Percentiles rank a stretch among this genome's conserved stretches.
phyloP scores from a whole-genome alignment of 305 asterid genomes.

The Fraxinus albicans region DNA sequence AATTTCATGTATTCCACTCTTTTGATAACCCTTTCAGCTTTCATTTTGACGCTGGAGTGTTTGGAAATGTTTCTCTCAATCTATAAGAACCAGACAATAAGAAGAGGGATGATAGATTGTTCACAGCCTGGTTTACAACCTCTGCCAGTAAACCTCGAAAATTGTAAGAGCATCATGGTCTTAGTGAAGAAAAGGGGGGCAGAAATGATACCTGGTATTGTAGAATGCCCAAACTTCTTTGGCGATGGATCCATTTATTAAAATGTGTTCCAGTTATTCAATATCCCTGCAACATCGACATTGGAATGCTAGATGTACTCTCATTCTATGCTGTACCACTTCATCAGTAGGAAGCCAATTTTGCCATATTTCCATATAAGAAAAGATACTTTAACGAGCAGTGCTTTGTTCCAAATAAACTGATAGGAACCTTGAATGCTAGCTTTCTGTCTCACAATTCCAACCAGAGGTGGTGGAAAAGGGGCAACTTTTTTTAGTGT shows the following conservation, averaged over 20 bases:
- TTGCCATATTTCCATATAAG: neutral
- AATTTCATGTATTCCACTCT: neutral
- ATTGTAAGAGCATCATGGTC: neutral
- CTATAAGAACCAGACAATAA: neutral
- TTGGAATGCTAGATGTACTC: neutral
- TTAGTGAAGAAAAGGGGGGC: neutral
- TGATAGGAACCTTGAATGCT: neutral
- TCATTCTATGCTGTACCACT: neutral
- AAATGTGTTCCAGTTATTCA: neutral
- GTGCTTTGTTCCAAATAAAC: neutral
- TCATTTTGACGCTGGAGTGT: neutral
- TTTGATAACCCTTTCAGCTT: neutral
- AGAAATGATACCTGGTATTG: neutral
- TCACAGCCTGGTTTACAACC: neutral
- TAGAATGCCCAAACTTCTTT: neutral
- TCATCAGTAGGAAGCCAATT: neutral
- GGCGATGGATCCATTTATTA: neutral
- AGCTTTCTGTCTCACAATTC: neutral
- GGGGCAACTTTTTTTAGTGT: neutral
- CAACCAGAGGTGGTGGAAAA: neutral
- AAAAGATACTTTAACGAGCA: neutral
- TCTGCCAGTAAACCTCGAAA: neutral
- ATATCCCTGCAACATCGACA: neutral
- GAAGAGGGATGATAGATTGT: neutral
- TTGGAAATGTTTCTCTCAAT: neutral